These are phyloP conservation scores for Cicer cuneatum DNA, from an alignment of 306 rosid species.

Conservation along the genomic window DNA sequence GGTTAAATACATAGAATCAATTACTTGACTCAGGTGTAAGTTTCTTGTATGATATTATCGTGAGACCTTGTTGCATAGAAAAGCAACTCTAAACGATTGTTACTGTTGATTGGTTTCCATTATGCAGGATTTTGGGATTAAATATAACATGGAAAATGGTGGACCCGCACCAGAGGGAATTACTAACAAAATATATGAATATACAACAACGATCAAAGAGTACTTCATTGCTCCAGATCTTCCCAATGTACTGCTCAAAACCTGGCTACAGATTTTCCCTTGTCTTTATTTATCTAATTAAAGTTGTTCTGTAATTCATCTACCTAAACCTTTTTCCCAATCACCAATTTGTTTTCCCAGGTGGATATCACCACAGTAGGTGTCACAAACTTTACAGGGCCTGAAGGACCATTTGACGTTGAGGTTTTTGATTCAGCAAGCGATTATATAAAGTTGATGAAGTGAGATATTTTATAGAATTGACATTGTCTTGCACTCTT, in stretches of 20 bases:
- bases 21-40: constrained; percentile 2
- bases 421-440: constrained; percentile 97
- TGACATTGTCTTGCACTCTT: constrained; percentile 31
- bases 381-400: constrained; percentile 76
- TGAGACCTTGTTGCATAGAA: constrained; percentile 13
- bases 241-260: constrained; percentile 67
- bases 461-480: constrained; percentile 61
- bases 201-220: constrained; percentile 85
- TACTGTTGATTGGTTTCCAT: constrained; percentile 39
- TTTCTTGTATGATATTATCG: constrained; percentile 6
- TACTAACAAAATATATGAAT: constrained; percentile 83
- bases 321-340: constrained; percentile 40
- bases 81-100: constrained; percentile 31
- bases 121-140: constrained; percentile 97
- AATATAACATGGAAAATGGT: constrained; percentile 98
- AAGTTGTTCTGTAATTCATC: constrained; percentile 6
- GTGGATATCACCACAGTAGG: constrained; percentile 74
- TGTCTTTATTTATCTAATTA: not conserved
- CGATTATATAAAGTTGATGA: constrained; percentile 88
- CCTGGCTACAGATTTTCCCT: constrained; percentile 36
- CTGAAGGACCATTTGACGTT: constrained; percentile 94
- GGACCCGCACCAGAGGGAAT: constrained; percentile 99
- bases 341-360: constrained; percentile 51
- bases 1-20: constrained; percentile 11
- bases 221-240: constrained; percentile 80